These are phyloP conservation scores for Tylopilus orsonianus DNA, from an alignment of 1,284 basidiomycete species.

Conservation along the genomic window DNA sequence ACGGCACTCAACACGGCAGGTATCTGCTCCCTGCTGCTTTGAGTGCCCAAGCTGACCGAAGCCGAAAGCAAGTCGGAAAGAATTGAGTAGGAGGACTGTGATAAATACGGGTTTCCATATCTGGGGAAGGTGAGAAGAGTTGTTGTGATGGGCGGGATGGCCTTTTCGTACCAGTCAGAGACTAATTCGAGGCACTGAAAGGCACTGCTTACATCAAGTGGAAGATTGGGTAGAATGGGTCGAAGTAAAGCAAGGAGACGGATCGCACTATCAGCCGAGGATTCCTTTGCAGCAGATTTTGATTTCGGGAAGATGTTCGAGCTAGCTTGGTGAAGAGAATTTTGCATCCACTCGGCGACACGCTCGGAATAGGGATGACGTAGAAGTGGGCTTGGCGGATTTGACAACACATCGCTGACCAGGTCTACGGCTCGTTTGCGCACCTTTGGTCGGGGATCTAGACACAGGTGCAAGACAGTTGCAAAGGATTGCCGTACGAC, in stretches of 20 bases:
- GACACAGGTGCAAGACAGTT: slow-evolving; percentile 76
- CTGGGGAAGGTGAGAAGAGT: slow-evolving; percentile 78
- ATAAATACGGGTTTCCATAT: slow-evolving; percentile 81
- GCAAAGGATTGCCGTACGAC: slow-evolving; percentile 77
- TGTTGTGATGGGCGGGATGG: slow-evolving; percentile 66
- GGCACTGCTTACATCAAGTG: slow-evolving; percentile 55
- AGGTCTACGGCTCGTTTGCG: slow-evolving; percentile 89
- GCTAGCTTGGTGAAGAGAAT: slow-evolving; percentile 66
- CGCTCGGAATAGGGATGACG: slow-evolving; percentile 84
- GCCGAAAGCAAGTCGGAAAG: slow-evolving; percentile 73
- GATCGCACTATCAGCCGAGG: slow-evolving; percentile 73
- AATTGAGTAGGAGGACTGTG: slow-evolving; percentile 79
- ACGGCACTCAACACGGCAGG: slow-evolving; percentile 74
- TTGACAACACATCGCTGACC: slow-evolving; percentile 71
- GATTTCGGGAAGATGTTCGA: slow-evolving; percentile 59
- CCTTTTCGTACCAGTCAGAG: slow-evolving; percentile 42
- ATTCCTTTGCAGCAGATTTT: slow-evolving; percentile 55
- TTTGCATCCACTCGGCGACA: slow-evolving; percentile 78
- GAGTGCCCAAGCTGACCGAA: slow-evolving; percentile 38
- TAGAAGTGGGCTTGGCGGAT: slow-evolving; percentile 73
- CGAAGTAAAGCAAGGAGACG: slow-evolving; percentile 78
- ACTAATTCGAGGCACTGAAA: slow-evolving; percentile 11
- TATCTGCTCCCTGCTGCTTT: slow-evolving; percentile 56
- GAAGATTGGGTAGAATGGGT: slow-evolving; percentile 61
- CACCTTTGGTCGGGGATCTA: slow-evolving; percentile 93